phyloP scores from a whole-genome alignment of 2,329 filamentous ascomycete species.

The Colletotrichum tanaceti region DNA sequence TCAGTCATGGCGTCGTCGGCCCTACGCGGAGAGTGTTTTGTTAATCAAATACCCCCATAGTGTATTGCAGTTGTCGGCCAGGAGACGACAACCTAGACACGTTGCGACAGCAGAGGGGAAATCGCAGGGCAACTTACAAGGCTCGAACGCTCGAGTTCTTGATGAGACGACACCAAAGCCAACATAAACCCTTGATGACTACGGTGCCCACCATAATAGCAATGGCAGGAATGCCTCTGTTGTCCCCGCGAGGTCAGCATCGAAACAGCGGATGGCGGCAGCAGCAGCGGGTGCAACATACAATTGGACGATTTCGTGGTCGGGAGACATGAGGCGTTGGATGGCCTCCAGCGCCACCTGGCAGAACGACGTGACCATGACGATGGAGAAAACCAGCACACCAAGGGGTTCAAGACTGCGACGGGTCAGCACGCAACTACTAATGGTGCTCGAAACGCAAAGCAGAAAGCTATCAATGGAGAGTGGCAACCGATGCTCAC shows the following conservation, averaged over 20 bases:
- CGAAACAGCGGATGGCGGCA: slow-evolving; percentile 13
- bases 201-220: slow-evolving; percentile 85
- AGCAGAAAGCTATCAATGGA: not conserved
- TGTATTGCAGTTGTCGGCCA: slow-evolving; percentile 43
- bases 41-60: slow-evolving; percentile 42
- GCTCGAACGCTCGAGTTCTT: slow-evolving; percentile 89
- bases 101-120: slow-evolving; percentile 29
- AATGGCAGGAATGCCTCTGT: slow-evolving; percentile 73
- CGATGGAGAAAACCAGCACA: slow-evolving; percentile 83
- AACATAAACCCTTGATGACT: slow-evolving; percentile 83
- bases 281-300: slow-evolving; percentile 43
- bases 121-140: slow-evolving; percentile 59
- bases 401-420: slow-evolving; percentile 79
- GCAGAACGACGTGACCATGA: slow-evolving; percentile 87
- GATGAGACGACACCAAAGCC: slow-evolving; percentile 88
- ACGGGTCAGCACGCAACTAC: slow-evolving; percentile 27
- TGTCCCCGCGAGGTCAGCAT: slow-evolving; percentile 16
- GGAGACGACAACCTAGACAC: slow-evolving; percentile 19
- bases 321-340: slow-evolving; percentile 68
- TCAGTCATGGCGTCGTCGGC: slow-evolving; percentile 72
- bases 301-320: slow-evolving; percentile 79
- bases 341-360: slow-evolving; percentile 81
- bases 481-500: slow-evolving; percentile 46
- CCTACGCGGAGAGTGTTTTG: slow-evolving; percentile 44
- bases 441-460: slow-evolving; percentile 9